Evolutionary conservation across 2,329 filamentous ascomycete species (phyloP), one percentile per base, ranked within the genome.

Genomic region (Alternaria brassicicola): DNA sequence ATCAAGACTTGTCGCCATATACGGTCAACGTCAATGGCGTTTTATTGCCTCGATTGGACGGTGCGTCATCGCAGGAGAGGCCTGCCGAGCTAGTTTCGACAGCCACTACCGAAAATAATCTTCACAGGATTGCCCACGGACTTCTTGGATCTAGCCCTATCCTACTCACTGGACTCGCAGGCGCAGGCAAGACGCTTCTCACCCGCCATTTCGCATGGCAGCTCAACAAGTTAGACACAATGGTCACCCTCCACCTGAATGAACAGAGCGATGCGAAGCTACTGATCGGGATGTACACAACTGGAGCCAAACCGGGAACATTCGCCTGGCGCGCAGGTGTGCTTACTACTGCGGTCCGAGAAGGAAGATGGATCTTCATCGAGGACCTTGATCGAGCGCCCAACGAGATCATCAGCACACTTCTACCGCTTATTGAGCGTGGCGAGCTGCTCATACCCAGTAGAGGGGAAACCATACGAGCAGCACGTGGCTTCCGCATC

Each of bases 181-280:
- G 96, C 19, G 90, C 90, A 30, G 95, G 95, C 49, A 99, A 99
- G 81, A 97, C 95, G 0, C 88, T 91, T 0, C 78, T 96, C 19
- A 86, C 96, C 13, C 90, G 92, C 64, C 89, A 97, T 74, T 85
- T 94, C 59, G 93, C 94, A 23, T 86, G 86, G 68, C 86, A 89
- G 66, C 85, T 98, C 54, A 91, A 90, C 61, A 92, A 92, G 78
- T 86, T 91, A 21, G 85, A 88, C 6, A 87, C 86, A 58, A 93
- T 99, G 88, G 90, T 99, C 51, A 98, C 94, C 3, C 83, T 99
- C 28, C 94, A 99, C 77, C 82, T 99, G 31, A 99, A 99, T 74
- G 95, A 98, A 78, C 96, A 99, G 77, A 98, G 93, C 2, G 95
- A 99, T 78, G 93, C 94, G 0, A 99, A 99, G 78, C 91, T 96